Evolutionary conservation across 2,329 filamentous ascomycete species (phyloP).

Genomic region (Pestalotiopsis sp.): DNA sequence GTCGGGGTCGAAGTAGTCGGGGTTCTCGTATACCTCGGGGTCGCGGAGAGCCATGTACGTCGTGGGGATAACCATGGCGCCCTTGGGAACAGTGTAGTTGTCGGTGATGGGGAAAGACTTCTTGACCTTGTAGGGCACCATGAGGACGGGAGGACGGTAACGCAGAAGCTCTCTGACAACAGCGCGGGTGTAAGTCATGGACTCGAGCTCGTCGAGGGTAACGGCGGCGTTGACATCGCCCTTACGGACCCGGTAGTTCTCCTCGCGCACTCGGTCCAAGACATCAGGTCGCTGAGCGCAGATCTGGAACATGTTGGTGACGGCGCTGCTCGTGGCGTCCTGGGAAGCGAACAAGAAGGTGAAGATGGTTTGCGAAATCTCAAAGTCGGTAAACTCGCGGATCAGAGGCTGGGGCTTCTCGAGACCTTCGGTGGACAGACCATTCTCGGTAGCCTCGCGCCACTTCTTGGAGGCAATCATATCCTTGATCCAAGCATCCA

Average conservation of each 20-base stretch:
- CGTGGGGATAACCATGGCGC: conserved; percentile 90
- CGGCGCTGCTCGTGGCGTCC: conserved; percentile 92
- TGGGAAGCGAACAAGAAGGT: conserved; percentile 97
- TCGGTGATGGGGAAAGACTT: conserved; percentile 91
- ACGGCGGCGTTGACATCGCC: conserved; percentile 73
- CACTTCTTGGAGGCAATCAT: conserved; percentile 87
- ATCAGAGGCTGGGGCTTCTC: conserved; percentile 84
- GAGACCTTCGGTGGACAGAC: conserved; percentile 65
- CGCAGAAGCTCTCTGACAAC: conserved; percentile 90
- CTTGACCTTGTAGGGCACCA: conserved; percentile 95
- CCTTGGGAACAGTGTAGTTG: conserved; percentile 90
- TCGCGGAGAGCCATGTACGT: conserved; percentile 91
- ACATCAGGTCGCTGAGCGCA: conserved; percentile 93
- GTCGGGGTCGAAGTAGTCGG: conserved; percentile 87
- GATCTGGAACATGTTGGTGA: conserved; percentile 94
- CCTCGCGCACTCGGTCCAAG: conserved; percentile 85
- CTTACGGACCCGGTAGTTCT: conserved; percentile 78
- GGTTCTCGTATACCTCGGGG: conserved; percentile 87
- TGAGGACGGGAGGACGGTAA: conserved; percentile 93
- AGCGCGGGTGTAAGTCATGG: conserved; percentile 86
- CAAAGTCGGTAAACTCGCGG: conserved; percentile 85
- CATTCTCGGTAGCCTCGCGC: conserved; percentile 75
- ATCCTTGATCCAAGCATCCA: conserved; percentile 90
- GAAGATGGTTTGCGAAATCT: conserved; percentile 92
- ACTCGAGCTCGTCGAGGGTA: conserved; percentile 84